phyloP scores from a whole-genome alignment of 768 basidiomycete species.

The Clavulina sp. region DNA sequence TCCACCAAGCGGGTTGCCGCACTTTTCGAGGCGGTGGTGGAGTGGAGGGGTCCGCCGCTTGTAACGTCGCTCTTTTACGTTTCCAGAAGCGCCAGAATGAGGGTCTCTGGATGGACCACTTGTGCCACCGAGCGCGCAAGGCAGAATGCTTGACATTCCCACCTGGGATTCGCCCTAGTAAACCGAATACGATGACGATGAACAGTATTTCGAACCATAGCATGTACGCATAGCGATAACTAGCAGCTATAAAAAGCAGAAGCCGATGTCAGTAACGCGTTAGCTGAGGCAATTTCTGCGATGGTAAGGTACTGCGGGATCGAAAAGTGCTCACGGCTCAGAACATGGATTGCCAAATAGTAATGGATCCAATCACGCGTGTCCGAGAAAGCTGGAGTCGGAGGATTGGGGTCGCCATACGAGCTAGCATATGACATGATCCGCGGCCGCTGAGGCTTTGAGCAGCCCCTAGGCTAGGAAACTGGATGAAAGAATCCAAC shows the following conservation, averaged over 20 bases:
- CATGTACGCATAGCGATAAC: constrained; percentile 38
- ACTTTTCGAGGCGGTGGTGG: constrained; percentile 41
- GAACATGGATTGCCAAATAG: constrained; percentile 39
- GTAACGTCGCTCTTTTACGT: constrained; percentile 28
- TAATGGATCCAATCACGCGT: constrained; percentile 35
- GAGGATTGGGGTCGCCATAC: constrained; percentile 23
- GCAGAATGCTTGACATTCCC: constrained; percentile 14
- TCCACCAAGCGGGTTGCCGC: constrained; percentile 28
- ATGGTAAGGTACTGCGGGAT: no score
- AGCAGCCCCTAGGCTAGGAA: neutral
- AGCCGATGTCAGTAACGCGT: neutral
- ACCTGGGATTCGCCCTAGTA: constrained; percentile 28
- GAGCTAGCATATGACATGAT: no score
- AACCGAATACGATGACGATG: constrained; percentile 24
- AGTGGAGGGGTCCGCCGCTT: constrained; percentile 22
- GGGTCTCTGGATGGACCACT: constrained; percentile 38
- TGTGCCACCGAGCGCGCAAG: constrained; percentile 36
- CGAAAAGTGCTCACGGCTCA: constrained; percentile 19
- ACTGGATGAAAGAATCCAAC: no score
- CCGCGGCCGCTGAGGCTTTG: constrained; percentile 8
- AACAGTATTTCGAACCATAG: constrained; percentile 38
- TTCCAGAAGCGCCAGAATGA: constrained; percentile 24
- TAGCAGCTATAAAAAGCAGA: constrained; percentile 15
- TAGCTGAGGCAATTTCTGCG: no score
- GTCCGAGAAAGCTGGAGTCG: constrained; percentile 28